Conservation (phyloP, 495 filamentous ascomycete species). For the Penicillium psychrofluorescens region DNA sequence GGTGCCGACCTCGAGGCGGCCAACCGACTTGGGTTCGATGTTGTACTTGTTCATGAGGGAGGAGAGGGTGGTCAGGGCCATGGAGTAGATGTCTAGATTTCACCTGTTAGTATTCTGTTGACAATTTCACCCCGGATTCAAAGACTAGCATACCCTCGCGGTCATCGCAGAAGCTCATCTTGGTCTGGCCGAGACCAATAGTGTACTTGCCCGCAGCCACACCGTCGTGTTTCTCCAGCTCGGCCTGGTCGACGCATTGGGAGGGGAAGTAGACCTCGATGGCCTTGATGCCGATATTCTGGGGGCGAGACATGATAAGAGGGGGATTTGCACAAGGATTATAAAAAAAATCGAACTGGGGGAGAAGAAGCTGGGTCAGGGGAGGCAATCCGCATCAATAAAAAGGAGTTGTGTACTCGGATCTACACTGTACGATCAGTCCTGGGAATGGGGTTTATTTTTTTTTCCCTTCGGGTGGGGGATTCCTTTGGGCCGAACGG, state of each 20-base stretch:
- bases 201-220: conserved; percentile 94
- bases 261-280: conserved; percentile 95
- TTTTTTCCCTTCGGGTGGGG: conserved; percentile 4
- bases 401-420: conserved; percentile 19
- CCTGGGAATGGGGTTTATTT: conserved; percentile 6
- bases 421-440: conserved; percentile 29
- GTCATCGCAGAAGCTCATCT: conserved; percentile 99
- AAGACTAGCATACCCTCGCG: conserved; percentile 67
- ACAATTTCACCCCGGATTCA: too few species aligned
- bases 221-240: conserved; percentile 98
- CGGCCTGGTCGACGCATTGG: conserved; percentile 92
- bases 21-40: conserved; percentile 83
- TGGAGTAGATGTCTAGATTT: conserved; percentile 87
- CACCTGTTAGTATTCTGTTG: too few species aligned
- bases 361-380: not conserved
- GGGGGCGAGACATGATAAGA: conserved; percentile 75
- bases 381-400: not conserved
- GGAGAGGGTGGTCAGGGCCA: conserved; percentile 81
- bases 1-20: conserved; percentile 93
- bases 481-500: conserved; percentile 13
- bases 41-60: conserved; percentile 89
- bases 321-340: too few species aligned
- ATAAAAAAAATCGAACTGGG: too few species aligned
- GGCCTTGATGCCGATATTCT: conserved; percentile 99
- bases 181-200: conserved; percentile 98